Conservation (phyloP, 805 yeast genomes). For the Nakazawaea peltata region DNA sequence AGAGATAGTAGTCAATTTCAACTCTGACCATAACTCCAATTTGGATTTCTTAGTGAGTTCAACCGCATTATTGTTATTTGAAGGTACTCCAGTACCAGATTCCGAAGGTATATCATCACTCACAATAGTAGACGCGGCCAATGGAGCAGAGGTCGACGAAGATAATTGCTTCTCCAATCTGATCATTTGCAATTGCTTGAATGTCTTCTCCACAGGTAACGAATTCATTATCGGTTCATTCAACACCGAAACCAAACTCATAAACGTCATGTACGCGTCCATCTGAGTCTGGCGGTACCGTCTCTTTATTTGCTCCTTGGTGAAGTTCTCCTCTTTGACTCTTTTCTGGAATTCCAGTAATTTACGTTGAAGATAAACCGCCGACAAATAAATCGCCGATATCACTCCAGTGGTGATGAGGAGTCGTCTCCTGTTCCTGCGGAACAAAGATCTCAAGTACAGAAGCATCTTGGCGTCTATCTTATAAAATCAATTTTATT, state of each 20-base stretch:
- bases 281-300: conserved; percentile 88
- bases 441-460: conserved; percentile 26
- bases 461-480: conserved; percentile 19
- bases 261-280: conserved; percentile 78
- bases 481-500: background rate
- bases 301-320: conserved; percentile 64
- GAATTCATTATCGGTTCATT: conserved; percentile 52
- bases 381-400: conserved; percentile 34
- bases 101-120: conserved; percentile 33
- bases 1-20: conserved; percentile 67
- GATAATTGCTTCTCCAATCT: conserved; percentile 26
- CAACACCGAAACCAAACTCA: conserved; percentile 75
- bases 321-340: conserved; percentile 47
- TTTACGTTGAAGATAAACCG: conserved; percentile 34
- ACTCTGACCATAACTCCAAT: conserved; percentile 74
- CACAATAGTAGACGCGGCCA: conserved; percentile 17
- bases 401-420: conserved; percentile 34
- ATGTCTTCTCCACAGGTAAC: conserved; percentile 66
- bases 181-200: conserved; percentile 59
- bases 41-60: conserved; percentile 30
- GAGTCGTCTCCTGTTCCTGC: conserved; percentile 37
- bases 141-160: conserved; percentile 11
- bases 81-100: conserved; percentile 11
- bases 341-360: conserved; percentile 41
- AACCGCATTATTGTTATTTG: conserved; percentile 16